Percentiles rank a stretch among this genome's conserved stretches.
phyloP scores from a whole-genome alignment of 2,329 filamentous ascomycete species.

The Orbilia blumenaviensis region DNA sequence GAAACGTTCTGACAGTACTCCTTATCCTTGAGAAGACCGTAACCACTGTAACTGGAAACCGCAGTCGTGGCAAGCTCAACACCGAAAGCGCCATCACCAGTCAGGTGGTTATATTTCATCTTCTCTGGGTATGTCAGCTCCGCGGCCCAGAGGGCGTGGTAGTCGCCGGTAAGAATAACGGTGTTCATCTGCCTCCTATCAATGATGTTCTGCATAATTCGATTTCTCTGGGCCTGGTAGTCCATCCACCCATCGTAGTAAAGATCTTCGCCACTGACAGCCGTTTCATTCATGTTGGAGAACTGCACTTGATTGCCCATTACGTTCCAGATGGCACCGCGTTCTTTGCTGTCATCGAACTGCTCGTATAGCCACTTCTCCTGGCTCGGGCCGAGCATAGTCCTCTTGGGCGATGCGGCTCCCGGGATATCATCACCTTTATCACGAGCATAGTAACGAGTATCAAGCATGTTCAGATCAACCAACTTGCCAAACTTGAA shows the following conservation, averaged over 20 bases:
- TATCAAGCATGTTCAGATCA: conserved; percentile 75
- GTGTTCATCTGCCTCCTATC: conserved; percentile 53
- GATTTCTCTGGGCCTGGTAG: conserved; percentile 54
- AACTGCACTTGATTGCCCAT: conserved; percentile 77
- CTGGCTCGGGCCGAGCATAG: conserved; percentile 76
- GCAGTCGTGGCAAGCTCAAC: conserved; percentile 55
- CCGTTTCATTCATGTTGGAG: conserved; percentile 63
- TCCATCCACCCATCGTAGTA: conserved; percentile 56
- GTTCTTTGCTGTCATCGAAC: conserved; percentile 68
- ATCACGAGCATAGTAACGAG: conserved; percentile 73
- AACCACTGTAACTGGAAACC: conserved; percentile 55
- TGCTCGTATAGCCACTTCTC: conserved; percentile 77
- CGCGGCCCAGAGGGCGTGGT: conserved; percentile 55
- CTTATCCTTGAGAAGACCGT: conserved; percentile 34
- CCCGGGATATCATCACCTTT: conserved; percentile 72
- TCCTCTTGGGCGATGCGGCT: conserved; percentile 69
- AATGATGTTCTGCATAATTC: conserved; percentile 54
- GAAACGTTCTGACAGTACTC: conserved; percentile 43
- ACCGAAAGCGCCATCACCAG: conserved; percentile 53
- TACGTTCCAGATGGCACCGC: conserved; percentile 76
- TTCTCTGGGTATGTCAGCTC: conserved; percentile 54
- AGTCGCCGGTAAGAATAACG: conserved; percentile 55
- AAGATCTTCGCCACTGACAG: conserved; percentile 46
- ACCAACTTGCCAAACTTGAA: conserved; percentile 74
- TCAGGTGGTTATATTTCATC: conserved; percentile 53